These are phyloP conservation scores for Leccinum uliginosum DNA, from an alignment of 768 basidiomycete genomes.

Conservation along the genomic window DNA sequence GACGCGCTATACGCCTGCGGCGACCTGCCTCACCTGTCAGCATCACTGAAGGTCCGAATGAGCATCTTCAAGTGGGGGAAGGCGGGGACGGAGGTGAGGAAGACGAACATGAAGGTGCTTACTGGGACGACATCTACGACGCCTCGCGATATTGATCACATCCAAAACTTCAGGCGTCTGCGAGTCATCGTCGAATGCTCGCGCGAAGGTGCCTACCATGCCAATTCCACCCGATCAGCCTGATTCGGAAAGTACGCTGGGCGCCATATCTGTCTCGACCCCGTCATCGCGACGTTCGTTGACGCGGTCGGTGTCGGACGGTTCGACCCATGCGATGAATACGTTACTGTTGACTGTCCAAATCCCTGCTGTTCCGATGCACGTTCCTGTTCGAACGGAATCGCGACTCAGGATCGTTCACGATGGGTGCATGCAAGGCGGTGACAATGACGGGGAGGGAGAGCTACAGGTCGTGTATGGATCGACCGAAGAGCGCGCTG, in stretches of 20 bases:
- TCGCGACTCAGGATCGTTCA: slow-evolving; percentile 28
- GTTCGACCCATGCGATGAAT: slow-evolving; percentile 16
- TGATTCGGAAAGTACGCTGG: slow-evolving; percentile 23
- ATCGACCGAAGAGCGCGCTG: slow-evolving; percentile 9
- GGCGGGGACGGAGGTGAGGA: slow-evolving; percentile 13
- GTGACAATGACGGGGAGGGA: slow-evolving; percentile 16
- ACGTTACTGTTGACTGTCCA: slow-evolving; percentile 24
- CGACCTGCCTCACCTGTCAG: slow-evolving; percentile 16
- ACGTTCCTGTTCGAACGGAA: slow-evolving; percentile 28
- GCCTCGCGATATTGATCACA: slow-evolving; percentile 58
- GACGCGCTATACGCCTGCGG: slow-evolving; percentile 26
- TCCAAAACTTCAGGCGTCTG: slow-evolving; percentile 23
- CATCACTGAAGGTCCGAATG: not conserved
- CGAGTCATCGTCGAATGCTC: slow-evolving; percentile 25
- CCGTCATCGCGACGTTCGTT: slow-evolving; percentile 19
- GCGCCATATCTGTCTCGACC: slow-evolving; percentile 12
- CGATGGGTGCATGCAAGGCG: slow-evolving; percentile 18
- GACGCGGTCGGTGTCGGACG: slow-evolving; percentile 20
- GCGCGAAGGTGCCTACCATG: slow-evolving; percentile 23
- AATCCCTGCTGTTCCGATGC: slow-evolving; percentile 30
- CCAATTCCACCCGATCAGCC: slow-evolving; percentile 24
- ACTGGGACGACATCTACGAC: slow-evolving; percentile 82
- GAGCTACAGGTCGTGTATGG: slow-evolving; percentile 18
- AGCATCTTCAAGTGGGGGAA: not conserved
- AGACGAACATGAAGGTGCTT: slow-evolving; percentile 22